These are phyloP conservation scores for Chondrus crispus DNA, from an alignment of 23 red algal species.

Conservation along the genomic window DNA sequence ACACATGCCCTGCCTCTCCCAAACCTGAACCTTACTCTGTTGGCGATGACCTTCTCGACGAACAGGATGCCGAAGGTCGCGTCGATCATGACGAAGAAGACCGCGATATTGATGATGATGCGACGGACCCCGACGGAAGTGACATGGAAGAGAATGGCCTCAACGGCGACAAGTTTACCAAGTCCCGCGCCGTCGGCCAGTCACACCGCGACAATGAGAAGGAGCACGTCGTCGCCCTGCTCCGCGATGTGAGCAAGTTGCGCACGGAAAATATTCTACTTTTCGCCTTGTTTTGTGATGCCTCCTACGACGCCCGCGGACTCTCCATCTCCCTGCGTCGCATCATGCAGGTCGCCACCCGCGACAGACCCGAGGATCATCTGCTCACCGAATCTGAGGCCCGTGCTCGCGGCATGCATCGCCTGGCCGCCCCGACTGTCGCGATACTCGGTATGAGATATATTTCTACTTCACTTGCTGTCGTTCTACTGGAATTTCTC, in stretches of 20 bases:
- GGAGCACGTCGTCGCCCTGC: slow-evolving; percentile 14
- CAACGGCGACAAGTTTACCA: slow-evolving; percentile 28
- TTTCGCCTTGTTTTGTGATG: background rate
- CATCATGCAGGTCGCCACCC: background rate
- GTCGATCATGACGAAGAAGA: too few species aligned
- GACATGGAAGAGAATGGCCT: too few species aligned
- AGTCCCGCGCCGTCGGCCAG: slow-evolving; percentile 47
- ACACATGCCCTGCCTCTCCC: too few species aligned
- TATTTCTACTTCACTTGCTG: slow-evolving; percentile 23
- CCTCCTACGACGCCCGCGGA: background rate
- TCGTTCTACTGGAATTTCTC: slow-evolving; percentile 34
- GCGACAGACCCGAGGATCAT: background rate
- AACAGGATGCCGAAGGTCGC: too few species aligned
- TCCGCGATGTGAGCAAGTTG: background rate
- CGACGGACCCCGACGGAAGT: too few species aligned
- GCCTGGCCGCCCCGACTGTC: background rate
- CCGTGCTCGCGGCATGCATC: background rate
- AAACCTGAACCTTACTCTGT: too few species aligned
- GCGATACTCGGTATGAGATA: background rate
- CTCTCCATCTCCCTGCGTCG: background rate
- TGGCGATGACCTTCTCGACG: too few species aligned
- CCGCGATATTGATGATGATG: too few species aligned
- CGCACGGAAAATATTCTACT: slow-evolving; percentile 26
- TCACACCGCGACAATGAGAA: slow-evolving; percentile 54
- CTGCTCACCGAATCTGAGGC: background rate